These are phyloP conservation scores for Guyanaporus albipodus DNA, from an alignment of 768 basidiomycete genomes.

Conservation along the genomic window DNA sequence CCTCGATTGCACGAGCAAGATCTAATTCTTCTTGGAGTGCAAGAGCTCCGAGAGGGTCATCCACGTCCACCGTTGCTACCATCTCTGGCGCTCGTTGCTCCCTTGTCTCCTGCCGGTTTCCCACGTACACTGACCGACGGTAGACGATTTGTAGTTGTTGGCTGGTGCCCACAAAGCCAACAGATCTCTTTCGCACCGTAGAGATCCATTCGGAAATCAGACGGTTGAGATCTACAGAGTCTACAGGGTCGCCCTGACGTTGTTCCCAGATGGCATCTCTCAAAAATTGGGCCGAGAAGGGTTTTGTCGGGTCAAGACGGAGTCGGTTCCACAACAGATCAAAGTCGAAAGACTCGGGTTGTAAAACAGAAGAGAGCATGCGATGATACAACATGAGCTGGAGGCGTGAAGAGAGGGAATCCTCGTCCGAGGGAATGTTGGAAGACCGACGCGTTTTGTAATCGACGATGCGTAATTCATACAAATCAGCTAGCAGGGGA, in stretches of 20 bases:
- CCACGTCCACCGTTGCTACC: constrained; percentile 1
- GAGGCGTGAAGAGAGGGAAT: constrained; percentile 54
- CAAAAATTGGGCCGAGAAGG: constrained; percentile 52
- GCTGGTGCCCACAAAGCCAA: constrained; percentile 32
- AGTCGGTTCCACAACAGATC: constrained; percentile 47
- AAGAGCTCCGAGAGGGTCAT: constrained; percentile 15
- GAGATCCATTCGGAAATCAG: constrained; percentile 33
- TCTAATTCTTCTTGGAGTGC: constrained; percentile 38
- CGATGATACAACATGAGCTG: constrained; percentile 79
- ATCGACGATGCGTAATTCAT: constrained; percentile 51
- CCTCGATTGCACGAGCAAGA: constrained; percentile 43
- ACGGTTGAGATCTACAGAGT: constrained; percentile 29
- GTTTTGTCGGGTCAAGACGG: constrained; percentile 37
- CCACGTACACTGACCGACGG: constrained; percentile 22
- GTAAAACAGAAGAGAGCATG: constrained; percentile 52
- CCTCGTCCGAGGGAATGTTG: constrained; percentile 53
- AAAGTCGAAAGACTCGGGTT: constrained; percentile 48
- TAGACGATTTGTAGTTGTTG: constrained; percentile 40
- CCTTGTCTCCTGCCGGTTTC: background rate
- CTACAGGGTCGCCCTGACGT: constrained; percentile 16
- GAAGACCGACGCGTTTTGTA: constrained; percentile 61
- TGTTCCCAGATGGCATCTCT: constrained; percentile 20
- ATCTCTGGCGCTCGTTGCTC: constrained; percentile 2
- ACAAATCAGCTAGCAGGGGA: background rate
- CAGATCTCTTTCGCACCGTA: constrained; percentile 16